Evolutionary conservation across 2,329 filamentous ascomycete species (phyloP).

Genomic region (Aspergillus piperis): DNA sequence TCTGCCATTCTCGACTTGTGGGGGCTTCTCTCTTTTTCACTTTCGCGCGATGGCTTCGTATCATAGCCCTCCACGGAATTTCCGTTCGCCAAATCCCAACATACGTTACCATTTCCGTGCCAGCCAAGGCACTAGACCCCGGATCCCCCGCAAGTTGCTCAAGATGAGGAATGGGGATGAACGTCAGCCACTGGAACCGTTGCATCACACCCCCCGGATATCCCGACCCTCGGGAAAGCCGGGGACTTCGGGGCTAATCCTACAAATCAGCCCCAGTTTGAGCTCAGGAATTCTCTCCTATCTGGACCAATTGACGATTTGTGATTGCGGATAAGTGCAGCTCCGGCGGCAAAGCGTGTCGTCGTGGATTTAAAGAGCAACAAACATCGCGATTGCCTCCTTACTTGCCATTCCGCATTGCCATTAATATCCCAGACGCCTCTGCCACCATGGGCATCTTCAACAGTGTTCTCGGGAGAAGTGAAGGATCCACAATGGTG

Average conservation of each 20-base stretch:
- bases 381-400: neutral
- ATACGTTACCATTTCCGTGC: no score
- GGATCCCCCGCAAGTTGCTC: no score
- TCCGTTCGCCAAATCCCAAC: no score
- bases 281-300: neutral
- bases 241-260: neutral
- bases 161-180: neutral
- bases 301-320: neutral
- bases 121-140: no score
- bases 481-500: conserved; percentile 4
- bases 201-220: neutral
- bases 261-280: neutral
- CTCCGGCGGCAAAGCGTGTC: neutral
- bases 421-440: no score
- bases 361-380: neutral
- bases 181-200: neutral
- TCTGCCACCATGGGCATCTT: conserved; percentile 1
- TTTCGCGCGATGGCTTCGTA: neutral
- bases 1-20: neutral
- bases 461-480: neutral
- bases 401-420: neutral
- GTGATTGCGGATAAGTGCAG: neutral
- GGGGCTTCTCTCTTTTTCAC: neutral
- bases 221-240: conserved; percentile 5
- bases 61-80: neutral